These are phyloP conservation scores for Pseudomonodictys pantanalensis DNA, from an alignment of 495 filamentous ascomycete genomes.

Conservation along the genomic window DNA sequence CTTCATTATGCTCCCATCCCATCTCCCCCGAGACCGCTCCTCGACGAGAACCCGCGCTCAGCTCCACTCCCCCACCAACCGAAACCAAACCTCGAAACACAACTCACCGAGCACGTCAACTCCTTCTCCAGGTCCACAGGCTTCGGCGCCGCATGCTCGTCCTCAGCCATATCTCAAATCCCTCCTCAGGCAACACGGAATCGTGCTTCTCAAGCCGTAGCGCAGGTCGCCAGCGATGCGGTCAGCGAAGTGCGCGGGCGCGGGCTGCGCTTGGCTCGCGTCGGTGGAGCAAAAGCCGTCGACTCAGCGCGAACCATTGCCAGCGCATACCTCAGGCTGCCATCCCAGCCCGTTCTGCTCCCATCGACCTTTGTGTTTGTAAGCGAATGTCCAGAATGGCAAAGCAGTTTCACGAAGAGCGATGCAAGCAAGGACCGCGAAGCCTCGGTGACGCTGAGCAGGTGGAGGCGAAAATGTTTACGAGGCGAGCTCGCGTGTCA, in stretches of 20 bases:
- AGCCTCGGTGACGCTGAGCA: too few relatives aligned
- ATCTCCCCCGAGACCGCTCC: background rate
- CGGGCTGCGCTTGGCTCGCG: background rate
- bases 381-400: too few relatives aligned
- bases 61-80: background rate
- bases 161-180: conserved; percentile 38
- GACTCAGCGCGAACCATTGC: background rate
- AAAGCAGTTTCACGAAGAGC: too few relatives aligned
- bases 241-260: background rate
- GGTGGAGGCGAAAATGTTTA: too few relatives aligned
- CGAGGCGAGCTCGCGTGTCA: too few relatives aligned
- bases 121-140: conserved; percentile 76
- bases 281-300: background rate
- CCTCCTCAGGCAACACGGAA: background rate
- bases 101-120: conserved; percentile 83
- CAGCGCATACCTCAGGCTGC: background rate
- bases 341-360: too few relatives aligned
- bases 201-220: background rate
- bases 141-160: conserved; percentile 33
- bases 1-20: background rate
- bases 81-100: conserved; percentile 1
- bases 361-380: too few relatives aligned
- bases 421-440: too few relatives aligned
- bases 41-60: background rate
- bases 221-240: background rate